Evolutionary conservation across 192 early-diverging fungal genomes (phyloP).

Genomic region (Gamsiella multidivaricata): DNA sequence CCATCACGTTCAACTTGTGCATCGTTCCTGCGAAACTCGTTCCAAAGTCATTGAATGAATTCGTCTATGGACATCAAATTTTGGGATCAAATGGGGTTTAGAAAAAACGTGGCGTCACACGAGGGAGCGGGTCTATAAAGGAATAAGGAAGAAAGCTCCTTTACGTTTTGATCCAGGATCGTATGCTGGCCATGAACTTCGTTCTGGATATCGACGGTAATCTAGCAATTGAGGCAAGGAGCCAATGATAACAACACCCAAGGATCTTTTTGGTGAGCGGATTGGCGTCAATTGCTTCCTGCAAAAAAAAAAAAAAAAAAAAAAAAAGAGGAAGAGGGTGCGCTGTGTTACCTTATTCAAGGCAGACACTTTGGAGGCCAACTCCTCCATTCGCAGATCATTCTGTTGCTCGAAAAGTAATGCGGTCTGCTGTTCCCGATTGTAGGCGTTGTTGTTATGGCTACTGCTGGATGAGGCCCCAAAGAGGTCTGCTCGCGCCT

Average conservation of each 20-base stretch:
- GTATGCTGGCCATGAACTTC: slow-evolving; percentile 54
- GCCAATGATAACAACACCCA: background rate
- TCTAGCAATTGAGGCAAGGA: slow-evolving; percentile 24
- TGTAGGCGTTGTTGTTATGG: slow-evolving; percentile 12
- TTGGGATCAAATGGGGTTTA: no score
- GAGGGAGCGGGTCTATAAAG: no score
- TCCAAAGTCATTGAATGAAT: slow-evolving; percentile 39
- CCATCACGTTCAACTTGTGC: slow-evolving; percentile 50
- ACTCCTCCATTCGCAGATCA: slow-evolving; percentile 63
- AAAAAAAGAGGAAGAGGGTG: background rate
- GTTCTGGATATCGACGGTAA: slow-evolving; percentile 52
- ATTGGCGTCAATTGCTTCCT: background rate
- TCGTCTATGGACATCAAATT: no score
- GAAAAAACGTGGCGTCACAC: no score
- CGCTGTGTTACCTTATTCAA: slow-evolving; percentile 57
- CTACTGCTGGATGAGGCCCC: slow-evolving; percentile 28
- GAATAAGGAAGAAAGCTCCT: no score
- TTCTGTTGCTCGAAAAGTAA: slow-evolving; percentile 64
- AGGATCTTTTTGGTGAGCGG: background rate
- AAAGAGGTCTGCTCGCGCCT: slow-evolving; percentile 44
- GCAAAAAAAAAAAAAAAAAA: background rate
- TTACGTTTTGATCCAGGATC: slow-evolving; percentile 48
- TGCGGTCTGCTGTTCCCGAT: slow-evolving; percentile 49
- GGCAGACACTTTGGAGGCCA: slow-evolving; percentile 63
- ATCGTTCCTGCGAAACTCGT: slow-evolving; percentile 36